phyloP scores from a whole-genome alignment of 805 yeast genomes.

The Limtongozyma cylindracea region DNA sequence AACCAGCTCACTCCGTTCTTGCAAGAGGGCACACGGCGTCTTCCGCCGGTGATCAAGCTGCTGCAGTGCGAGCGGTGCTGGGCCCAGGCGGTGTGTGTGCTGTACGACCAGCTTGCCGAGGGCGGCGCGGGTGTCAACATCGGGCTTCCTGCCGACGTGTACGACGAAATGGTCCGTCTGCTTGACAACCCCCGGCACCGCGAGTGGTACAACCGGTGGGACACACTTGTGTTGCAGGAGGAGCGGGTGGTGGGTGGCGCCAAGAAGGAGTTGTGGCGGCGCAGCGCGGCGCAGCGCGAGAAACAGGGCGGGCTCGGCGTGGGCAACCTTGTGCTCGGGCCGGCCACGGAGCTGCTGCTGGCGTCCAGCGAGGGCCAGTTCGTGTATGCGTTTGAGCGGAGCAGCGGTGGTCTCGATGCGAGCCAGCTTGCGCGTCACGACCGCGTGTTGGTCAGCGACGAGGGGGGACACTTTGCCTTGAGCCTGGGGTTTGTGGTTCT shows the following conservation, averaged over 20 bases:
- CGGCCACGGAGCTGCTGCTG: slow-evolving; percentile 4
- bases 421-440: slow-evolving; percentile 35
- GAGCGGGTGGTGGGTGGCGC: slow-evolving; percentile 26
- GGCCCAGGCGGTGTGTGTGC: slow-evolving; percentile 33
- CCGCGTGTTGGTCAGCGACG: slow-evolving; percentile 54
- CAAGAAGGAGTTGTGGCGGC: slow-evolving; percentile 45
- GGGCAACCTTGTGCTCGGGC: slow-evolving; percentile 19
- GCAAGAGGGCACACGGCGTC: slow-evolving; percentile 17
- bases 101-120: slow-evolving; percentile 30
- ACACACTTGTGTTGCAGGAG: slow-evolving; percentile 44
- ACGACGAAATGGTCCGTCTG: slow-evolving; percentile 23
- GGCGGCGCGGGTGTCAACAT: slow-evolving; percentile 26
- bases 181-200: slow-evolving; percentile 14
- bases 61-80: slow-evolving; percentile 39
- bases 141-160: slow-evolving; percentile 23
- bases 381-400: slow-evolving; percentile 16
- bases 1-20: slow-evolving; percentile 40
- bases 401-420: slow-evolving; percentile 4
- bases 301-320: slow-evolving; percentile 28
- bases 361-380: slow-evolving; percentile 7
- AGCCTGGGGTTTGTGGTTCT: slow-evolving; percentile 31
- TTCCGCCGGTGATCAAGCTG: slow-evolving; percentile 28
- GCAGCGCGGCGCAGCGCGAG: slow-evolving; percentile 35
- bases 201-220: slow-evolving; percentile 51
- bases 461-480: slow-evolving; percentile 49